These are phyloP conservation scores for Chaetomium olivaceum DNA, from an alignment of 2,329 filamentous ascomycete genomes.

Conservation along the genomic window DNA sequence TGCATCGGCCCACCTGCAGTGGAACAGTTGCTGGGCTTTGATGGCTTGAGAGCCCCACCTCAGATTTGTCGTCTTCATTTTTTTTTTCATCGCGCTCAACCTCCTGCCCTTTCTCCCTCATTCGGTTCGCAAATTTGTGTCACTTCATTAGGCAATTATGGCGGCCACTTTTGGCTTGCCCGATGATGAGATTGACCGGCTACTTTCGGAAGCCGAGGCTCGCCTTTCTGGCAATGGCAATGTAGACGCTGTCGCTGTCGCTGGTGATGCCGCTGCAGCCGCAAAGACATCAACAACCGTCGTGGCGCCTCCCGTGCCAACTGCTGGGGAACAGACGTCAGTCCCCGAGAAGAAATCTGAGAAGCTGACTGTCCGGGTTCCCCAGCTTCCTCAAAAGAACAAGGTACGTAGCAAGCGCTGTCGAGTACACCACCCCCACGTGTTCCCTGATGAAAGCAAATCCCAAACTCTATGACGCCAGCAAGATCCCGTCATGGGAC, in stretches of 20 bases:
- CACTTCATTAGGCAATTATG: slow-evolving; percentile 30
- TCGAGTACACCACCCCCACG: background rate
- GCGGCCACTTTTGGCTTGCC: slow-evolving; percentile 35
- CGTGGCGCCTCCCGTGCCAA: slow-evolving; percentile 21
- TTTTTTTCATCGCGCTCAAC: slow-evolving; percentile 12
- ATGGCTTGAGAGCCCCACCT: slow-evolving; percentile 14
- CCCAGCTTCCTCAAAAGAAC: slow-evolving; percentile 33
- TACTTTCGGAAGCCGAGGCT: slow-evolving; percentile 44
- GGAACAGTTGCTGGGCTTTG: background rate
- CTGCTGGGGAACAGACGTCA: slow-evolving; percentile 27
- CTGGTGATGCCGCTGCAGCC: slow-evolving; percentile 17
- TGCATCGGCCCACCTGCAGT: background rate
- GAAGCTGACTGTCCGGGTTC: slow-evolving; percentile 37
- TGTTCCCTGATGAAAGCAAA: slow-evolving; percentile 72
- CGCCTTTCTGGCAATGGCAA: slow-evolving; percentile 37
- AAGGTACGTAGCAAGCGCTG: slow-evolving; percentile 35
- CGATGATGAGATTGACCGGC: slow-evolving; percentile 41
- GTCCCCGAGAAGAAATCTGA: slow-evolving; percentile 28
- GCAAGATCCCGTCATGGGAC: slow-evolving; percentile 78
- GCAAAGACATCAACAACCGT: slow-evolving; percentile 24
- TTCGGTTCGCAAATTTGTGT: background rate
- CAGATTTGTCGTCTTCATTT: slow-evolving; percentile 11
- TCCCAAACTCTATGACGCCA: slow-evolving; percentile 74
- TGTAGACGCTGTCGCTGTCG: slow-evolving; percentile 20
- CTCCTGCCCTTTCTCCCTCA: background rate